Evolutionary conservation across 495 filamentous ascomycete species (phyloP), one percentile per base, ranked within the genome.

Genomic region (Aspergillus sclerotiicarbonarius): DNA sequence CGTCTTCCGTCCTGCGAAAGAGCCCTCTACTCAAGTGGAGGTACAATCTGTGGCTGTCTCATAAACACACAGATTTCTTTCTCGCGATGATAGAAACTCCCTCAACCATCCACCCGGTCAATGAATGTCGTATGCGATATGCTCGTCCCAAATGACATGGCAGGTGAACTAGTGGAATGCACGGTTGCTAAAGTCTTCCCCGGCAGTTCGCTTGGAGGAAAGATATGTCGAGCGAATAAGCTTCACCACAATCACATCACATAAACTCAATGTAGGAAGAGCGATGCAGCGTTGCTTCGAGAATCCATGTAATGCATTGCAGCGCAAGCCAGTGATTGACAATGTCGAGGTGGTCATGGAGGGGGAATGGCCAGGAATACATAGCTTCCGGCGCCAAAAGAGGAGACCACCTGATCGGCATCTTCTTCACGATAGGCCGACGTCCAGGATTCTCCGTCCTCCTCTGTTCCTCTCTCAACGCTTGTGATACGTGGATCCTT

Each of bases 1-100:
- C 46, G 55, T 53, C 61, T 67, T 64, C 67, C 65, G 64, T 51
- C 69, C 69, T 58, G 71, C 71, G 69, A 70, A 67, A 64, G 59
- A 18, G 47, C 44, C 1, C 21, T 19, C 19, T 43, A 43, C 32
- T 56, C 15, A 44, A 31, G 21, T 53, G 32, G 35, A 33, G 35
- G 16, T 20, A 12, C 16, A 30, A 45, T n/a, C 8, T 12, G 37
- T 41, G 19, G 41, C 41, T 37, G n/a, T 13, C n/a, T 19, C 5
- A 37, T 31, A 15, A 30, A n/a, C 19, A 51, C 20, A 46, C 35
- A 15, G 16, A 16, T 18, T 8, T 31, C 21, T 32, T 3, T 13
- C n/a, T 0, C 15, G 25, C 13, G 18, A 9, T 47, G 25, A 33
- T 21, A 15, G 25, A 18, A 25, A 47, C 18, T 29, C 9, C 13